These are phyloP conservation scores for Zygosaccharomyces kombuchaensis DNA, from an alignment of 805 yeast genomes.

Conservation along the genomic window DNA sequence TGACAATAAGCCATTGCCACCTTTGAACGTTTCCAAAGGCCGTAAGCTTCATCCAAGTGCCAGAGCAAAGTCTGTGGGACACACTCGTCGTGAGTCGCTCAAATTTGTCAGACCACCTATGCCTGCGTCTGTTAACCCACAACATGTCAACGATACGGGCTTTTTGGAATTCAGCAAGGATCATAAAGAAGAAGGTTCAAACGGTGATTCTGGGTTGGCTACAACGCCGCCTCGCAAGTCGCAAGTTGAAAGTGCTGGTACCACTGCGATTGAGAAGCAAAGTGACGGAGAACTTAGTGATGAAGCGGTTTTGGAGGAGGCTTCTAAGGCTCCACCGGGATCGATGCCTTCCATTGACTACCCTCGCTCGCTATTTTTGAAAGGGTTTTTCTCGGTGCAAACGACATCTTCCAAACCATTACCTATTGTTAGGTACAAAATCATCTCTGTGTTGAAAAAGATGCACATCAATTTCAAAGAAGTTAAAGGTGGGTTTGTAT, in stretches of 20 bases:
- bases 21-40: conserved; percentile 24
- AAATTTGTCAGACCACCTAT: conserved; percentile 36
- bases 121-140: conserved; percentile 33
- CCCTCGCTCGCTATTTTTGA: conserved; percentile 83
- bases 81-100: conserved; percentile 59
- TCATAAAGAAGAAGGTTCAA: conserved; percentile 47
- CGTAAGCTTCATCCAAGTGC: conserved; percentile 69
- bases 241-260: conserved; percentile 16
- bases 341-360: conserved; percentile 92
- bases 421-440: conserved; percentile 80
- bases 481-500: conserved; percentile 89
- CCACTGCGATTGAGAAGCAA: conserved; percentile 5
- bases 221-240: conserved; percentile 18
- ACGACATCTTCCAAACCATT: conserved; percentile 91
- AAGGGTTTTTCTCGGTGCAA: conserved; percentile 92
- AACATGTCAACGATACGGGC: conserved; percentile 42
- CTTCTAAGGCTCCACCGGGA: conserved; percentile 61
- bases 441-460: conserved; percentile 68
- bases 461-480: conserved; percentile 80
- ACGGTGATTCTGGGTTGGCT: conserved; percentile 1
- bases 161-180: conserved; percentile 42
- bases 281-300: conserved; percentile 40
- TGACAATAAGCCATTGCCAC: conserved; percentile 26
- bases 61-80: conserved; percentile 75
- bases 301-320: conserved; percentile 44